Evolutionary conservation across 305 asterid genomes (phyloP), one percentile per base, ranked within the genome.

Genomic region (Ruellia speciosa): DNA sequence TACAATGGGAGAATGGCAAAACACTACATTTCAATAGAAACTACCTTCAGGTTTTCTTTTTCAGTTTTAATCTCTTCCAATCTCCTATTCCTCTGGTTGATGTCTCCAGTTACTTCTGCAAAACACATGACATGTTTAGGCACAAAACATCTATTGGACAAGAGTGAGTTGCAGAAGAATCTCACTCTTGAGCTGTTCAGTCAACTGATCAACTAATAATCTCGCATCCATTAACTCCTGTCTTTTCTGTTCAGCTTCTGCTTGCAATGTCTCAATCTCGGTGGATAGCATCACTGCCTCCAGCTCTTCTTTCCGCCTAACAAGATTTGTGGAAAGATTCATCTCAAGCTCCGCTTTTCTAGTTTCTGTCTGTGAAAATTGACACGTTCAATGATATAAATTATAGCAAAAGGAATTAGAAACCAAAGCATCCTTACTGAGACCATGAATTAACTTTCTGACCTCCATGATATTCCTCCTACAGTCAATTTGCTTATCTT

Each of bases 341-440:
- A 85, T 93, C 83, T 93, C 99, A 59, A 93, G 93, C 88, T 93
- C 99, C 20, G 87, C 75, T 83, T 84, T 86, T 78, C 86, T 86
- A 51, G 96, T 74, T 81, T 93, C 99, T 58, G 83, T 84, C 99
- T 89, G 78, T 59, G 62, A 68, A 12, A 12, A 70, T 66, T 13
- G 50, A 62, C 59, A 66, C 17, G 41, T 58, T 19, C 52, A 53
- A 46, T 34, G 33, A 47, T 18, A 55, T 45, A 28, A 47, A 56
- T 66, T 18, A 66, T 52, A 34, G 51, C 66, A 64, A 37, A 52
- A 66, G 51, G 54, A 67, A 56, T 33, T 6, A 65, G 61, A 51
- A 15, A 14, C 46, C 61, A 11, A 8, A 55, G 53, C 28, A 58
- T 56, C 24, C 53, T 37, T 18, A 14, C 45, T 54, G 31, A 67